These are phyloP conservation scores for Trichoderma atroviride DNA, from an alignment of 2,329 filamentous ascomycete species.

Conservation along the genomic window DNA sequence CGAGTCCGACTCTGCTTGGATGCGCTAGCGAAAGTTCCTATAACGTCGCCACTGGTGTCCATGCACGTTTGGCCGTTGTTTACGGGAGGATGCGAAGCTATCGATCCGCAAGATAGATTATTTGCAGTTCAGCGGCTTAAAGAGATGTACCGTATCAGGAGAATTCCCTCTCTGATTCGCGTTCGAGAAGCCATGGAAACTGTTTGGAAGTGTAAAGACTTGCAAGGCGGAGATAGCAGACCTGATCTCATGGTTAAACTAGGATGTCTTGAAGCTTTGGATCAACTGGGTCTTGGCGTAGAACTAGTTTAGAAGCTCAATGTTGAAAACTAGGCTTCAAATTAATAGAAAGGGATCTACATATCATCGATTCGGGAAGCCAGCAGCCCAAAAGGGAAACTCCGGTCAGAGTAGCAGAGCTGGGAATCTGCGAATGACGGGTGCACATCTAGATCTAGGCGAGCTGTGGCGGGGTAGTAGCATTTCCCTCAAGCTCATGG, in stretches of 20 bases:
- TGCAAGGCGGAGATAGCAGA: not conserved
- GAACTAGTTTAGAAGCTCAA: not conserved
- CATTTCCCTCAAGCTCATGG: not conserved
- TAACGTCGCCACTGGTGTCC: not conserved
- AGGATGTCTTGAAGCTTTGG: constrained; percentile 3
- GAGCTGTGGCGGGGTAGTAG: not conserved
- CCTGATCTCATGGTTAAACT: constrained; percentile 1
- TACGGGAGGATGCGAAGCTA: not conserved
- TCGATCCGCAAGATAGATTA: not conserved
- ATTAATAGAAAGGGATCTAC: not conserved
- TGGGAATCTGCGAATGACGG: too few relatives aligned
- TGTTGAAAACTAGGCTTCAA: not conserved
- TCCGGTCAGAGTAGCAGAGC: not conserved
- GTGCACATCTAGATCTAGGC: not conserved
- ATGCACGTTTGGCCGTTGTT: constrained; percentile 5
- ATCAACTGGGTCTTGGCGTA: not conserved
- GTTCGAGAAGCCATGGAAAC: constrained; percentile 7
- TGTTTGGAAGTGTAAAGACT: not conserved
- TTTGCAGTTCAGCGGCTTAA: not conserved
- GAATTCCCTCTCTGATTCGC: not conserved
- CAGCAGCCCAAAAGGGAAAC: not conserved
- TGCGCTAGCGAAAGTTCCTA: not conserved
- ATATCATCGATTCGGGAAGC: not conserved
- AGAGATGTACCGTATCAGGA: not conserved
- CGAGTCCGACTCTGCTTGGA: not conserved